Conservation (phyloP, 1,284 basidiomycete genomes). For the Tilletia setariae region DNA sequence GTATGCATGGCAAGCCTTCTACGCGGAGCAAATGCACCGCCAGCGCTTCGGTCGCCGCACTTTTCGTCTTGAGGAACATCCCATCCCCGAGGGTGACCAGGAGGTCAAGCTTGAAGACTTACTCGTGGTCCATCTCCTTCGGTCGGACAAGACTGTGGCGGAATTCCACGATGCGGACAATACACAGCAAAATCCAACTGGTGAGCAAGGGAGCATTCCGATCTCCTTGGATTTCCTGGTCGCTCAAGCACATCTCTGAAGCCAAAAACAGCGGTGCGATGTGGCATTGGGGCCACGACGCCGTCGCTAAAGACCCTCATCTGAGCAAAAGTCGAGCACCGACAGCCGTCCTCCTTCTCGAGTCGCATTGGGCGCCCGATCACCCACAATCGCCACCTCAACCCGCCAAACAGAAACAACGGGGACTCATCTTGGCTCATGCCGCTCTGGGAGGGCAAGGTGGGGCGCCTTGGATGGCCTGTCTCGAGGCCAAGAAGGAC, state of each 20-base stretch:
- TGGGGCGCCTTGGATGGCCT: not conserved
- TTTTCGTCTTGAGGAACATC: conserved; percentile 33
- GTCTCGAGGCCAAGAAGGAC: not conserved
- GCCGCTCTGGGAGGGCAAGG: conserved; percentile 28
- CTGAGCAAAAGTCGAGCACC: conserved; percentile 16
- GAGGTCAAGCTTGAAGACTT: conserved; percentile 21
- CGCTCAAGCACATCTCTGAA: not conserved
- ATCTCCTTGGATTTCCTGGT: not conserved
- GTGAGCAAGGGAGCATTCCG: not conserved
- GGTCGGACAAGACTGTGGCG: conserved; percentile 23
- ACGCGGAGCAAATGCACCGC: conserved; percentile 38
- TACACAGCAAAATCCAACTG: conserved; percentile 30
- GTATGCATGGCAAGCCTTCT: conserved; percentile 40
- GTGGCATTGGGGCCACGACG: conserved; percentile 30
- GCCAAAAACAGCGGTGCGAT: conserved; percentile 34
- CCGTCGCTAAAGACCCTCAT: conserved; percentile 16
- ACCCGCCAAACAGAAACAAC: not conserved
- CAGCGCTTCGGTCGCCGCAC: conserved; percentile 31
- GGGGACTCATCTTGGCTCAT: conserved; percentile 32
- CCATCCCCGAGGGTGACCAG: not conserved
- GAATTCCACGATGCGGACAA: conserved; percentile 36
- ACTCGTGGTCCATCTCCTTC: conserved; percentile 31
- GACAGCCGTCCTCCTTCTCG: conserved; percentile 32
- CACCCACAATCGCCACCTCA: conserved; percentile 16
- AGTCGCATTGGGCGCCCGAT: conserved; percentile 29